Base-by-base conservation (phyloP, 768 basidiomycete genomes). In the Multifurca ochricompacta region DNA sequence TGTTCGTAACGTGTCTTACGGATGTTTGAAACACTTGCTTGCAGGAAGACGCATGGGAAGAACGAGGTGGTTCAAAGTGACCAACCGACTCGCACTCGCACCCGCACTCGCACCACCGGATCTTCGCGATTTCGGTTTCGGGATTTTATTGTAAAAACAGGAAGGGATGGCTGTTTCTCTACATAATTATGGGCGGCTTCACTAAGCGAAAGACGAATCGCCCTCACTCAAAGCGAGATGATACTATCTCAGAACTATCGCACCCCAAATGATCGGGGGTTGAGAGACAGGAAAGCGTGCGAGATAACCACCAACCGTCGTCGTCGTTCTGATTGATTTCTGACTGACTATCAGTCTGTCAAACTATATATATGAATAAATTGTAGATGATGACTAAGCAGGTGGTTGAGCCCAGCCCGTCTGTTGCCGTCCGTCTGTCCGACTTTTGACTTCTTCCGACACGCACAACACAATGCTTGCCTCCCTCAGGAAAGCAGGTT, bases 111-210 rank as follows among this genome's bases (percentile, higher is more conserved):
- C 13, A 42, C 27, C 23, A 16, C 25, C 25, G 21, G 21, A 42
- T 11, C 13, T 42, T 23, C 23, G 41, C n/a, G 10, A 18, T 4
- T 7, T 18, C n/a, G n/a, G n/a, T n/a, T n/a, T n/a, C n/a, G n/a
- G n/a, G n/a, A n/a, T n/a, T n/a, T n/a, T n/a, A n/a, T n/a, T n/a
- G n/a, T n/a, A n/a, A n/a, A n/a, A n/a, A n/a, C n/a, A n/a, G n/a
- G n/a, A n/a, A n/a, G n/a, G n/a, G n/a, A n/a, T n/a, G 36, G 3
- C 19, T 87, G 75, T 86, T 73, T 75, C 84, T 84, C 80, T 71
- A 69, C 85, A 79, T 73, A 90, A 91, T 89, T 91, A 84, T 85
- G 80, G 74, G 74, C 72, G 71, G 72, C n/a, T 79, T 79, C 81
- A 81, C 71, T 59, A 56, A 65, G 8, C 14, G 5, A 56, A 37